Evolutionary conservation across 2,329 filamentous ascomycete species (phyloP).

Genomic region (Thielaviopsis ethacetica): DNA sequence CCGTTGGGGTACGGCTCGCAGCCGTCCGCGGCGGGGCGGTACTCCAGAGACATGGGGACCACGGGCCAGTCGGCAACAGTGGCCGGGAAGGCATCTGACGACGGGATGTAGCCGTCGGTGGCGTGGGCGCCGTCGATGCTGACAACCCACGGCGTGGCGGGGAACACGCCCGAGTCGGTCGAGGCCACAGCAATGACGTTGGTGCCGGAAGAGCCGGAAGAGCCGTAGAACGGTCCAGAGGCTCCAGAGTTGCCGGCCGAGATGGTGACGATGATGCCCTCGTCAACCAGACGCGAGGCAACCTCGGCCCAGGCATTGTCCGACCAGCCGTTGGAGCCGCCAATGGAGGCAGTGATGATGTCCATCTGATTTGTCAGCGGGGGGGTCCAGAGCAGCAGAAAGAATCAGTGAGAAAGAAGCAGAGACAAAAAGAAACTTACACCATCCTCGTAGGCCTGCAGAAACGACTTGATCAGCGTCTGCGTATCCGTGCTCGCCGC

Average conservation of each 20-base stretch:
- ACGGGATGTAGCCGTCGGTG: background rate
- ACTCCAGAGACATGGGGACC: constrained; percentile 13
- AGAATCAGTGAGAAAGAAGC: background rate
- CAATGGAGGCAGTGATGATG: constrained; percentile 27
- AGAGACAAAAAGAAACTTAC: constrained; percentile 12
- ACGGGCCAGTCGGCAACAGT: background rate
- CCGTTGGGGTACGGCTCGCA: constrained; percentile 16
- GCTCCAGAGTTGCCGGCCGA: constrained; percentile 34
- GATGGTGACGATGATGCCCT: constrained; percentile 32
- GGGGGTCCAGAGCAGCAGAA: background rate
- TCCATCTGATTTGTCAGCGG: constrained; percentile 17
- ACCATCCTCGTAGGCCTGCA: constrained; percentile 20
- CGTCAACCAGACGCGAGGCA: constrained; percentile 24
- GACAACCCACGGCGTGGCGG: background rate
- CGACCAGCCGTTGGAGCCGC: constrained; percentile 22
- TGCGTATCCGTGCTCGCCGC: constrained; percentile 15
- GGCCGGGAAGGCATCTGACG: background rate
- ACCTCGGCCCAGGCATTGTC: constrained; percentile 27
- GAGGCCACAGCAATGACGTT: constrained; percentile 23
- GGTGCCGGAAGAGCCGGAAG: constrained; percentile 23
- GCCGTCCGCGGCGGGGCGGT: constrained; percentile 15
- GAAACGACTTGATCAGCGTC: constrained; percentile 20
- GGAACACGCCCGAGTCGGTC: background rate
- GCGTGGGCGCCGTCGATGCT: background rate
- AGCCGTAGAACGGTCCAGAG: constrained; percentile 29